Conservation (phyloP, 2,329 filamentous ascomycete genomes). For the Thelonectria olida region DNA sequence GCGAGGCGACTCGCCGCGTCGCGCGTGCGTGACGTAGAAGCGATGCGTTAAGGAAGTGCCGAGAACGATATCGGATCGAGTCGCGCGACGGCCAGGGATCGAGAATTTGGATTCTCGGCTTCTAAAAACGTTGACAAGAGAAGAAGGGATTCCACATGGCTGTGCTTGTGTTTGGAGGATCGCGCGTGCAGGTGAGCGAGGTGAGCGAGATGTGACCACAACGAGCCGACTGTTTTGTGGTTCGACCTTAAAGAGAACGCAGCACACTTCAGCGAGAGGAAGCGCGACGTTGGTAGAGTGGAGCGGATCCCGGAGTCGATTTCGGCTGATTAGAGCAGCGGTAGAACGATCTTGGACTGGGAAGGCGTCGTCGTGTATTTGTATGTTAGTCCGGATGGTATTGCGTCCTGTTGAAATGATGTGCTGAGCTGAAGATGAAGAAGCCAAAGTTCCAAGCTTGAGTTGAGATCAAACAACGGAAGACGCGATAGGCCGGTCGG, state of each 20-base stretch:
- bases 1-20: conserved; percentile 37
- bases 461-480: background rate
- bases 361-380: background rate
- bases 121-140: conserved; percentile 8
- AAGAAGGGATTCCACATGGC: conserved; percentile 13
- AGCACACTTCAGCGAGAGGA: background rate
- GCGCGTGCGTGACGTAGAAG: conserved; percentile 22
- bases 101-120: conserved; percentile 9
- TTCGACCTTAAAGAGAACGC: background rate
- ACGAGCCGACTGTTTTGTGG: background rate
- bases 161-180: conserved; percentile 6
- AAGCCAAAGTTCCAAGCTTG: background rate
- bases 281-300: background rate
- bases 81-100: background rate
- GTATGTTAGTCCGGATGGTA: background rate
- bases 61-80: conserved; percentile 14
- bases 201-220: background rate
- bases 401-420: background rate
- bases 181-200: background rate
- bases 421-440: too few relatives aligned
- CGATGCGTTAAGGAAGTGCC: conserved; percentile 13
- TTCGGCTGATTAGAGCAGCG: background rate
- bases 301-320: background rate
- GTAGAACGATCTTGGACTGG: background rate
- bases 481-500: background rate